These are phyloP conservation scores for Vaccinium myrtillus DNA, from an alignment of 148 eudicot genomes.

Conservation along the genomic window DNA sequence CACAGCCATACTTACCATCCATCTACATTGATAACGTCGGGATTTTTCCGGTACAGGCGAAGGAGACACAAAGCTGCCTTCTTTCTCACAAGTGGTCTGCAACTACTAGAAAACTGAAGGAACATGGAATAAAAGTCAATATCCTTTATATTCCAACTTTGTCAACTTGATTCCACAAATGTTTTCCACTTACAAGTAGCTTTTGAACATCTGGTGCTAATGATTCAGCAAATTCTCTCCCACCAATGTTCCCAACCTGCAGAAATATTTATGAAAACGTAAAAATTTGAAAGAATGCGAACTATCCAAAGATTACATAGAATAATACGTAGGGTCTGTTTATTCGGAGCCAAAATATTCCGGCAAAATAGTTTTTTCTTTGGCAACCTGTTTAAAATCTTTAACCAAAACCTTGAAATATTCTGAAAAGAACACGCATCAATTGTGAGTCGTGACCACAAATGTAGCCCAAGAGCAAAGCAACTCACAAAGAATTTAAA, in stretches of 20 bases:
- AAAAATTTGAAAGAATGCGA: neutral
- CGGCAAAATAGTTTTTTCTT: neutral
- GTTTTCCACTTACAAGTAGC: conserved; percentile 64
- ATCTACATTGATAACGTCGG: conserved; percentile 91
- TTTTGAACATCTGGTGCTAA: conserved; percentile 98
- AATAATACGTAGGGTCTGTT: neutral
- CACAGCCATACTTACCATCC: conserved; percentile 67
- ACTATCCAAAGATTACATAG: conserved; percentile 3
- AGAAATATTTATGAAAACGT: conserved; percentile 16
- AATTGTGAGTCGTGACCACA: neutral
- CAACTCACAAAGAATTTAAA: neutral
- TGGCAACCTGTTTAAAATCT: neutral
- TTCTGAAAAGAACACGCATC: neutral
- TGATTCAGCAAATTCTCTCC: conserved; percentile 96
- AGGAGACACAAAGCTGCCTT: conserved; percentile 97
- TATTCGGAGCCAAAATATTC: neutral
- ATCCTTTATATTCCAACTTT: neutral
- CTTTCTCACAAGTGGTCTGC: conserved; percentile 98
- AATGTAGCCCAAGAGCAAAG: neutral
- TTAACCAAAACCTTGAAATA: neutral
- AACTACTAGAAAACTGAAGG: conserved; percentile 84
- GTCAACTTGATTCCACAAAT: neutral
- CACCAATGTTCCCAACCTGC: conserved; percentile 98
- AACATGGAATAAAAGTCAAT: conserved; percentile 33
- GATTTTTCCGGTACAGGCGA: conserved; percentile 88